Evolutionary conservation across 495 filamentous ascomycete species (phyloP).

Genomic region (Penicillium psychrofluorescens): DNA sequence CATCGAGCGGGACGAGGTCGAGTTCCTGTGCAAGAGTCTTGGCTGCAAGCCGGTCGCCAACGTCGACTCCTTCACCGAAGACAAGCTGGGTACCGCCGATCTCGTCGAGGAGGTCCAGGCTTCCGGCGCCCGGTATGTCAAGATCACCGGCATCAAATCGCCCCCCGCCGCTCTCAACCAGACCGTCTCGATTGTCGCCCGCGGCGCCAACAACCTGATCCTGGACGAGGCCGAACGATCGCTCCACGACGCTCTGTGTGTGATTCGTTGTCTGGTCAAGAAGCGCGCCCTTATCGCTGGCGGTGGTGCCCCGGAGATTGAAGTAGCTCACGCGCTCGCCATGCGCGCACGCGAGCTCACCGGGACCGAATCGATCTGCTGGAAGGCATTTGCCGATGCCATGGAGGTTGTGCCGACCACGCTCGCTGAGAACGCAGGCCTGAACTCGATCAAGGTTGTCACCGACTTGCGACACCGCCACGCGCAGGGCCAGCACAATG

Average conservation of each 20-base stretch:
- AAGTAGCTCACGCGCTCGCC: constrained; percentile 76
- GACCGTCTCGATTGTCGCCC: constrained; percentile 88
- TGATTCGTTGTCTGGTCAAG: constrained; percentile 96
- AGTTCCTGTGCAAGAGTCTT: constrained; percentile 96
- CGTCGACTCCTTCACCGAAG: constrained; percentile 96
- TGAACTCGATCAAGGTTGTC: constrained; percentile 98
- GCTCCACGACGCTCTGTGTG: constrained; percentile 94
- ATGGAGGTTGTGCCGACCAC: constrained; percentile 97
- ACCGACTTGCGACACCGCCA: constrained; percentile 91
- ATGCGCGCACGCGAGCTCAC: constrained; percentile 73
- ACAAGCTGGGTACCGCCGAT: constrained; percentile 95
- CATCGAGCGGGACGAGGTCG: constrained; percentile 96
- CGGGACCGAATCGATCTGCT: constrained; percentile 95
- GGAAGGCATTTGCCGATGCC: constrained; percentile 96
- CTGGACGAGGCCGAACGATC: constrained; percentile 94
- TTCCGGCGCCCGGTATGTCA: constrained; percentile 83
- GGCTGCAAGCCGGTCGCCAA: constrained; percentile 99
- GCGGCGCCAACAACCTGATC: constrained; percentile 90
- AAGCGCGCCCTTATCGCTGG: constrained; percentile 96
- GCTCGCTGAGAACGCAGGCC: constrained; percentile 90
- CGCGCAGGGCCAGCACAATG: constrained; percentile 88
- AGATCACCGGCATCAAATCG: constrained; percentile 82
- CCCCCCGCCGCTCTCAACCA: constrained; percentile 48
- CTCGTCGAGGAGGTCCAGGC: constrained; percentile 87
- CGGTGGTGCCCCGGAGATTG: constrained; percentile 92